Evolutionary conservation across 1,284 basidiomycete species (phyloP).

Genomic region (Phylloboletellus chloephorus): DNA sequence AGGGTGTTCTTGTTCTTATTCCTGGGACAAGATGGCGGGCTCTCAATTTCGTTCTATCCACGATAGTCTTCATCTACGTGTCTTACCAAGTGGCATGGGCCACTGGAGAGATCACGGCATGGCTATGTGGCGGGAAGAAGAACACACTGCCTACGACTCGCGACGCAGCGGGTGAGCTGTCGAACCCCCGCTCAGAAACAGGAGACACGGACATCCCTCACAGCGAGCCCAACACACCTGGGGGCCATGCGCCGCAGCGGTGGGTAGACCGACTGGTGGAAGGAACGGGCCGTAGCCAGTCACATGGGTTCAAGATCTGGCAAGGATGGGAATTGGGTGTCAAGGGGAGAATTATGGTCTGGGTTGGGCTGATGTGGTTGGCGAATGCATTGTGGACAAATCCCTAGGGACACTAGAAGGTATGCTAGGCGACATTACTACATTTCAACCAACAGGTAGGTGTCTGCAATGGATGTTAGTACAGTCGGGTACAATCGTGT

Average conservation of each 20-base stretch:
- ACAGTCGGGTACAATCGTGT: not conserved
- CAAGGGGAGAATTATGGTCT: conserved; percentile 35
- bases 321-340: conserved; percentile 25
- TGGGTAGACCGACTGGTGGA: conserved; percentile 57
- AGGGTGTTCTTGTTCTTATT: conserved; percentile 75
- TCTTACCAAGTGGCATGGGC: conserved; percentile 73
- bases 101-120: conserved; percentile 66
- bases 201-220: conserved; percentile 3
- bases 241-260: conserved; percentile 35
- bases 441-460: not conserved
- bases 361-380: conserved; percentile 47
- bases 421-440: not conserved
- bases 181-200: conserved; percentile 5
- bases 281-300: conserved; percentile 23
- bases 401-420: conserved; percentile 18
- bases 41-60: conserved; percentile 72
- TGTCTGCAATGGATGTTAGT: conserved; percentile 19
- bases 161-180: conserved; percentile 3
- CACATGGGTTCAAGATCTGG: conserved; percentile 31
- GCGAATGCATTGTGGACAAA: conserved; percentile 53
- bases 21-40: conserved; percentile 70
- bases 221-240: conserved; percentile 33
- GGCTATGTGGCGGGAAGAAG: conserved; percentile 50
- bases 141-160: conserved; percentile 32
- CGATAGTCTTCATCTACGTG: conserved; percentile 73